Conservation (phyloP, 2,329 filamentous ascomycete genomes). For the Orbilia oligospora region DNA sequence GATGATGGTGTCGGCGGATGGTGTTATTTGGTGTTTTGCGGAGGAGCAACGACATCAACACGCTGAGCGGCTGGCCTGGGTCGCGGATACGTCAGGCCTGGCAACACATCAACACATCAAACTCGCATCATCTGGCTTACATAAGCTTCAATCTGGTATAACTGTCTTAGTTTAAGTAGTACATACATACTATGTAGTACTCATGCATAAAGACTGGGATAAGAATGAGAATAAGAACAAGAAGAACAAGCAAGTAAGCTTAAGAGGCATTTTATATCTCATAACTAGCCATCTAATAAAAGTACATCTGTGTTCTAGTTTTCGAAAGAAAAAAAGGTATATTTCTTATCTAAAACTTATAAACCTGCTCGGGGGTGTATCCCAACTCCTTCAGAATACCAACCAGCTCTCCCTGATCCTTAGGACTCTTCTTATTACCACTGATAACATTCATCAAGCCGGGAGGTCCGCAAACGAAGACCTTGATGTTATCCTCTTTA, state of each 20-base stretch:
- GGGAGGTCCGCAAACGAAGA: slow-evolving; percentile 82
- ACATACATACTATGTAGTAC: too few species aligned
- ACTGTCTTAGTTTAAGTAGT: too few species aligned
- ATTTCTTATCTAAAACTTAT: slow-evolving; percentile 38
- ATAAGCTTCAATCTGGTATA: too few species aligned
- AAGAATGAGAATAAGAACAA: too few species aligned
- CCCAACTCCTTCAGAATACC: slow-evolving; percentile 88
- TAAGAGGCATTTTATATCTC: too few species aligned
- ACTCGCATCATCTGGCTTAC: not conserved
- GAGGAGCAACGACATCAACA: slow-evolving; percentile 45
- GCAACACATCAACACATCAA: slow-evolving; percentile 47
- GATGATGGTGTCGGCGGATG: slow-evolving; percentile 41
- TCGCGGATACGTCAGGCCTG: slow-evolving; percentile 47
- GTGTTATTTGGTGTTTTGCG: slow-evolving; percentile 40
- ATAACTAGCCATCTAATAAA: not conserved
- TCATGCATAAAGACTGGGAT: too few species aligned
- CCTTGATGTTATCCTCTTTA: slow-evolving; percentile 91
- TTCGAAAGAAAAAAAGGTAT: not conserved
- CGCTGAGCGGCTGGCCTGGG: slow-evolving; percentile 35
- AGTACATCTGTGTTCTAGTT: slow-evolving; percentile 6
- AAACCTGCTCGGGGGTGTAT: slow-evolving; percentile 69
- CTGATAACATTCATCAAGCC: slow-evolving; percentile 80
- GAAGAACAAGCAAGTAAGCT: too few species aligned
- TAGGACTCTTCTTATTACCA: slow-evolving; percentile 89
- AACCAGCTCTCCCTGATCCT: slow-evolving; percentile 90